These are phyloP conservation scores for Penicillium verrucosum DNA, from an alignment of 2,329 filamentous ascomycete species.

Conservation along the genomic window DNA sequence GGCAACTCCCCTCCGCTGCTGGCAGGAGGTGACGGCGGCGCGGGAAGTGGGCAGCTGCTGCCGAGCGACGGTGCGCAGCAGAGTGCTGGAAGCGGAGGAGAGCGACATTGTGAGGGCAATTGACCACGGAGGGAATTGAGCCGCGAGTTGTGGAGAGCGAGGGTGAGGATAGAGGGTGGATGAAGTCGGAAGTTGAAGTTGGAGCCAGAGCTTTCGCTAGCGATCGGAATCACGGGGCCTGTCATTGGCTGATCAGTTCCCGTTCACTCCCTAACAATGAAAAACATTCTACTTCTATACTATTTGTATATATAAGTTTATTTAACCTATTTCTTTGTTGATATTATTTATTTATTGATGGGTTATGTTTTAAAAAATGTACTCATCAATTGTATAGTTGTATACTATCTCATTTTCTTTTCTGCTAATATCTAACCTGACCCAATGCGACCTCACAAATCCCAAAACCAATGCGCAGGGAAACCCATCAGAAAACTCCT, in stretches of 20 bases:
- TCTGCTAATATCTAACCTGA: conserved; percentile 3
- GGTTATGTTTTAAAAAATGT: background rate
- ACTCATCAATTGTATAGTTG: background rate
- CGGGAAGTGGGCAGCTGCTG: conserved; percentile 45
- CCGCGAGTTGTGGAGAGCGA: conserved; percentile 34
- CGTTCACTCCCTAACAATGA: conserved; percentile 14
- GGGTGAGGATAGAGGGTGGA: conserved; percentile 32
- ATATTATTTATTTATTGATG: background rate
- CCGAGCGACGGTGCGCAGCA: conserved; percentile 59
- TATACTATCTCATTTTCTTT: background rate
- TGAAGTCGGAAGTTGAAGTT: conserved; percentile 40
- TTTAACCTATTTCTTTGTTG: background rate
- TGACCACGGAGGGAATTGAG: conserved; percentile 34
- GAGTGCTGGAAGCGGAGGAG: conserved; percentile 64
- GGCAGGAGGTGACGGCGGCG: conserved; percentile 41
- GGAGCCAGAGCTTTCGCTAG: conserved; percentile 42
- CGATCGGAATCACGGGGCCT: conserved; percentile 41
- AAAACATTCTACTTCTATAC: conserved; percentile 4
- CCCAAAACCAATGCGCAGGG: conserved; percentile 6
- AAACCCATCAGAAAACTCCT: conserved; percentile 18
- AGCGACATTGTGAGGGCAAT: conserved; percentile 47
- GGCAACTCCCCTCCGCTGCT: conserved; percentile 41
- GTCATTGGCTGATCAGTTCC: conserved; percentile 38
- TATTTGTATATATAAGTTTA: no score
- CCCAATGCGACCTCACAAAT: conserved; percentile 17